Evolutionary conservation across 2,329 filamentous ascomycete species (phyloP), one percentile per base, ranked within the genome.

Genomic region (Graphiopsis chlorocephala): DNA sequence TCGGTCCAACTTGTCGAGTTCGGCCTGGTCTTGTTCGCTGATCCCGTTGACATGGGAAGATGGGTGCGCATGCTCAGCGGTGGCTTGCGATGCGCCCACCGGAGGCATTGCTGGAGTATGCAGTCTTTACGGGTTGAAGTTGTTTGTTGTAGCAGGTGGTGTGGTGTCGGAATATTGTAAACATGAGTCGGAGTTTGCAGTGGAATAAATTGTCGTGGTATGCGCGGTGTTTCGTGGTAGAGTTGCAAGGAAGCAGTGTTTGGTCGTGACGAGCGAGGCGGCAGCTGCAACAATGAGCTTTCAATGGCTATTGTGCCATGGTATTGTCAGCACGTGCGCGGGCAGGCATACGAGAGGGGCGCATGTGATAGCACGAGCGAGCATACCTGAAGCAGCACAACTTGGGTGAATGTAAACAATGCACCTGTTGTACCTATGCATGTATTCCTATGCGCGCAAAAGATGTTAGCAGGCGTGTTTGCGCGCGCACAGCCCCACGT

Each of bases 1-100:
- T 52, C 67, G 67, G 66, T 83, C 77, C 58, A 83, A 73, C 53
- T 73, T 73, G 59, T 75, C 75, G 50, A 80, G 69, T 58, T 81
- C 78, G 62, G 67, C 69, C 38, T 66, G 69, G 50, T 75, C 72
- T 33, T 69, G 66, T 57, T 70, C 66, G 68, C 64, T 70, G 29
- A 53, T 28, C 50, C 42, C 47, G 17, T 20, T 53, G 29, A 50
- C 48, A 31, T 45, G 48, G 15, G 60, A 45, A 52, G 28, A 45
- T 20, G 60, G 48, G 23, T 14, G 31, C 42, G 60, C 14, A 38
- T 62, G 48, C 25, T 62, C 60, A 50, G 47, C 48, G 25, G 60
- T 55, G 29, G 59, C n/a, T 52, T 50, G 59, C 29, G 59, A 50
- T 38, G 60, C 48, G 60, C 48, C 60, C n/a, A 35, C 26, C 31